Percentiles rank a stretch among this genome's conserved stretches.
Evolutionary conservation across 139 green algal genomes (phyloP).

Genomic region (Diplosphaera chodatii): DNA sequence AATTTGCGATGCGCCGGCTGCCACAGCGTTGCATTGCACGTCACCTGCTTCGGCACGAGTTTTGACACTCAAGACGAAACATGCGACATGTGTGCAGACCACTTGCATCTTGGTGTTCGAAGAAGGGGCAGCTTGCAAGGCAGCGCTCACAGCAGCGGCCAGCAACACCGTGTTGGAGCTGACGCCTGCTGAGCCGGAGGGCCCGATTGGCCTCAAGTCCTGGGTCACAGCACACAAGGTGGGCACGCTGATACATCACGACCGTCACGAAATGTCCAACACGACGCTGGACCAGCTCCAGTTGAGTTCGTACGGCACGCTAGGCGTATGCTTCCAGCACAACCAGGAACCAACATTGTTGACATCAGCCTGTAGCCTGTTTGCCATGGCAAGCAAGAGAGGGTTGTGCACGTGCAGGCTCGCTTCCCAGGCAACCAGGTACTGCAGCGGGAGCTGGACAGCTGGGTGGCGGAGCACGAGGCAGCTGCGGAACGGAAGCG

Average conservation of each 20-base stretch:
- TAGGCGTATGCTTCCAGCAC: too few relatives aligned
- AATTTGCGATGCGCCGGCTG: too few relatives aligned
- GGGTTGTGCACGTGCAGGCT: neutral
- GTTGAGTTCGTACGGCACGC: too few relatives aligned
- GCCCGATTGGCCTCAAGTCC: constrained; percentile 38
- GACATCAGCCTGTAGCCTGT: too few relatives aligned
- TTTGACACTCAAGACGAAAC: neutral
- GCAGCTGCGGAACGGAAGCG: constrained; percentile 31
- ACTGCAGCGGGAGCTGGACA: constrained; percentile 45
- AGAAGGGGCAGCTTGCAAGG: neutral
- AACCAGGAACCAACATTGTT: too few relatives aligned
- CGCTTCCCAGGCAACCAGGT: constrained; percentile 17
- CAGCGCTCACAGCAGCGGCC: constrained; percentile 9
- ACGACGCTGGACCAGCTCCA: too few relatives aligned
- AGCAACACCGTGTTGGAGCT: constrained; percentile 9
- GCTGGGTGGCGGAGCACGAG: constrained; percentile 57
- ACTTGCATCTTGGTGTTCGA: constrained; percentile 47
- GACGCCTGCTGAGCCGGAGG: constrained; percentile 2
- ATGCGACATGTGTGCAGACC: constrained; percentile 6
- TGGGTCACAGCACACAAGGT: constrained; percentile 64
- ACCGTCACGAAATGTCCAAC: too few relatives aligned
- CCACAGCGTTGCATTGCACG: too few relatives aligned
- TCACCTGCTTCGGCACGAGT: too few relatives aligned
- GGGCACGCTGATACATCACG: constrained; percentile 28
- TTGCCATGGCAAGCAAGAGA: too few relatives aligned